Evolutionary conservation across 495 filamentous ascomycete genomes (phyloP), one percentile per base, ranked within the genome.

Genomic region (Chaetomium cochliodes): DNA sequence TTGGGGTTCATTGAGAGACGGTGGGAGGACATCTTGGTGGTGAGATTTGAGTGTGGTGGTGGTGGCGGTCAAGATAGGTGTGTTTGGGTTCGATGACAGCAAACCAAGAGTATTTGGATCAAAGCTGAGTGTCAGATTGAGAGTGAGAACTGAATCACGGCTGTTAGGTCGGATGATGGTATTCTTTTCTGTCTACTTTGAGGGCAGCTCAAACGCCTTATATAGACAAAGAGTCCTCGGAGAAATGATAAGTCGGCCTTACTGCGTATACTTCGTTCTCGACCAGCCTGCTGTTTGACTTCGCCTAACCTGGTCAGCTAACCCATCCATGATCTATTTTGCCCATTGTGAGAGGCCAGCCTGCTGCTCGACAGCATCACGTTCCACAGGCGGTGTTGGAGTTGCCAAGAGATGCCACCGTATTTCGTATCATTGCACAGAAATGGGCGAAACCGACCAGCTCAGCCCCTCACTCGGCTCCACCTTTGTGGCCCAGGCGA

Each of bases 21-120:
- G 63, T 66, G 62, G 44, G 66, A 65, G 61, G 65, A 65, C 65
- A 67, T 72, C 39, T 30, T 62, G 51, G 37, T 37, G 55, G n/a
- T 58, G 33, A n/a, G n/a, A 7, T 33, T 33, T 33, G 30, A 33
- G 30, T 33, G 33, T 20, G 44, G 16, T 64, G 60, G 20, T 28
- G 60, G 30, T 47, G 44, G 25, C 8, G 25, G 25, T 60, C 5
- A 8, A 16, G 44, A 11, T 64, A 58, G 20, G 22, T 57, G 41
- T 47, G 44, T n/a, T 13, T 20, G 25, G 15, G 47, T n/a, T 22
- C 28, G 9, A 26, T 15, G 39, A 42, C 7, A 20, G 12, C 30
- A 25, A n/a, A 33, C 0, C 20, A 33, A 25, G 52, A 55, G 33
- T 11, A 12, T 6, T 4, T 28, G 13, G 41, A 44, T 18, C 13